A percentile compares a stretch with the other conserved stretches of the same genome.
phyloP scores from a whole-genome alignment of 2,329 filamentous ascomycete species.

The Ramularia endophylla region DNA sequence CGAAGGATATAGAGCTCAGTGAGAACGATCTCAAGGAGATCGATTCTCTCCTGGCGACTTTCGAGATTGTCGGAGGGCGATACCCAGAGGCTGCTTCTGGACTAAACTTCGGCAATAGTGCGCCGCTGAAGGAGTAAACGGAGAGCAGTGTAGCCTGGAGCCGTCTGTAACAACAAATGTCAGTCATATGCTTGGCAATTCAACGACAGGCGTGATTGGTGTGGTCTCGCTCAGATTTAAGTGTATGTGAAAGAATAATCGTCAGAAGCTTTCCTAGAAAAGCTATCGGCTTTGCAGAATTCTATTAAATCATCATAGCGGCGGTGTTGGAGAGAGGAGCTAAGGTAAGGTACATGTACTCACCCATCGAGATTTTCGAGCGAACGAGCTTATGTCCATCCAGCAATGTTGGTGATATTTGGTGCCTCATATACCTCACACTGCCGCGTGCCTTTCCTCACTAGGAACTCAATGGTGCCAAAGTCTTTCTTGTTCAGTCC shows the following conservation, averaged over 20 bases:
- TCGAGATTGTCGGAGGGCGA: conserved; percentile 38
- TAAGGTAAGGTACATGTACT: too few relatives aligned
- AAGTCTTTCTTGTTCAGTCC: conserved; percentile 77
- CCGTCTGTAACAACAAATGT: background rate
- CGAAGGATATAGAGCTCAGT: conserved; percentile 35
- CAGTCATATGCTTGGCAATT: conserved; percentile 29
- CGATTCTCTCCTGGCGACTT: conserved; percentile 44
- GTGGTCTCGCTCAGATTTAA: too few relatives aligned
- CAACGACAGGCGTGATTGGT: too few relatives aligned
- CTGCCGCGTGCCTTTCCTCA: conserved; percentile 75
- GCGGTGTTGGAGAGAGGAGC: background rate
- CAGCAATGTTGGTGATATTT: conserved; percentile 67
- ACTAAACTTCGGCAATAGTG: conserved; percentile 25
- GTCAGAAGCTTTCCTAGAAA: conserved; percentile 35
- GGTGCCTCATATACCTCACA: conserved; percentile 75
- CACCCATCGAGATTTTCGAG: background rate
- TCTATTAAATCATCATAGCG: conserved; percentile 39
- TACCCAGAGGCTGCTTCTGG: conserved; percentile 27
- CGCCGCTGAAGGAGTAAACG: conserved; percentile 14
- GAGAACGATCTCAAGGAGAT: conserved; percentile 48
- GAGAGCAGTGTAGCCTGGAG: background rate
- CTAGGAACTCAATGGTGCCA: conserved; percentile 72
- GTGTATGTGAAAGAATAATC: conserved; percentile 43
- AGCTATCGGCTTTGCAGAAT: conserved; percentile 48
- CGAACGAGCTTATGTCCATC: conserved; percentile 8